Base-by-base conservation (phyloP, 139 green algal species). In the Diplosphaera chodatii region DNA sequence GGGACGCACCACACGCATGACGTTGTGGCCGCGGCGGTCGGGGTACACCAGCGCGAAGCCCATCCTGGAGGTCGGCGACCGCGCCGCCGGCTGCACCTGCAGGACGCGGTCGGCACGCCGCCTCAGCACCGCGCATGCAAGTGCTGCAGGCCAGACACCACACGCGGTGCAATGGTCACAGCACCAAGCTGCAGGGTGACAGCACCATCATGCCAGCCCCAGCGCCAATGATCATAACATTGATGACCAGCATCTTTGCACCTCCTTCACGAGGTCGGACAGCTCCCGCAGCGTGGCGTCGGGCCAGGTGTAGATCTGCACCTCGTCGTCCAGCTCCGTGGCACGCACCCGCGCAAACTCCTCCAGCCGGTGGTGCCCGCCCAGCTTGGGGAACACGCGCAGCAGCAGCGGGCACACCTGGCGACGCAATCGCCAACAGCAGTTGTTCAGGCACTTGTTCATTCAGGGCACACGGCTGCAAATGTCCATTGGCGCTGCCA, bases 41-140 rank as follows among this genome's bases (percentile, higher is more conserved):
- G 92, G 92, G 69, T 97, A 97, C 13, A 97, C 81, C 66, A 98
- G 88, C 15, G 92, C 75, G 76, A 97, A 98, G 13, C 82, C 88
- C 18, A 97, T 73, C 4, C 86, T 75, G 0, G 87, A 77, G 15
- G 64, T 74, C 3, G 78, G 73, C 40, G 77, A 63, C 33, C 78
- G 48, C 64, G 86, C 84, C 28, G 68, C 65, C 8, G 78, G 77
- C 27, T 89, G 69, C 4, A 48, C 37, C 37, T 48, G 37, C 8
- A 48, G 10, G 13, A 13, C 8, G 13, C 37, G 37, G 13, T 13
- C 10, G 37, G 10, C 8, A 13, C 37, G n/a, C n/a, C n/a, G n/a
- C n/a, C n/a, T n/a, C n/a, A n/a, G n/a, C n/a, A n/a, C n/a, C n/a
- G n/a, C n/a, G n/a, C n/a, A n/a, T n/a, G n/a, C n/a, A n/a, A n/a